Conservation (phyloP, 2,329 filamentous ascomycete genomes). For the Bretziella fagacearum region DNA sequence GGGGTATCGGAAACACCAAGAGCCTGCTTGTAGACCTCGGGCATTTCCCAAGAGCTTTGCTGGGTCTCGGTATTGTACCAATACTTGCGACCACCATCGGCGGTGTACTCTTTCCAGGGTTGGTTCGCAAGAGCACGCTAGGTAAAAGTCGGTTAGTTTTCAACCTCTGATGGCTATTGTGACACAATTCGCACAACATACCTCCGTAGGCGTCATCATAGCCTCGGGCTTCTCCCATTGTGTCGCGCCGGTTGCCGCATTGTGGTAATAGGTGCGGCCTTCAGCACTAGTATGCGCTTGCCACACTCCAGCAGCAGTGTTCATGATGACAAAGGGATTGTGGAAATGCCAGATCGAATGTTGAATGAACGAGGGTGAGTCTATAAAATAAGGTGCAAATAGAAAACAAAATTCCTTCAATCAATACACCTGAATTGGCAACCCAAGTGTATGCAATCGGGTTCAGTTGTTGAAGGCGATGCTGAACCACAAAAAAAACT, state of each 20-base stretch:
- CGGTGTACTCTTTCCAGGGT: conserved; percentile 85
- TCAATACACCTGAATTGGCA: no score
- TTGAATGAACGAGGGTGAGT: background rate
- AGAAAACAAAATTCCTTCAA: no score
- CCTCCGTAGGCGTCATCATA: conserved; percentile 69
- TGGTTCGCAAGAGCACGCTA: conserved; percentile 67
- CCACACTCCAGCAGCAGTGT: conserved; percentile 34
- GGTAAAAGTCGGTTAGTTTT: conserved; percentile 4
- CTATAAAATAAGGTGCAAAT: no score
- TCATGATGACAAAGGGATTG: conserved; percentile 5
- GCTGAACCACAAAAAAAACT: background rate
- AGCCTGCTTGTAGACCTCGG: conserved; percentile 61
- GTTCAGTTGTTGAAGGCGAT: background rate
- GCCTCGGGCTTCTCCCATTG: conserved; percentile 92
- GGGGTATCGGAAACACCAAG: conserved; percentile 34
- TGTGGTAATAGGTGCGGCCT: conserved; percentile 83
- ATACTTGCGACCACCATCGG: conserved; percentile 75
- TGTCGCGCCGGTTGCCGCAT: conserved; percentile 66
- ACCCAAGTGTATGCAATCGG: background rate
- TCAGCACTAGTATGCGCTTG: conserved; percentile 67
- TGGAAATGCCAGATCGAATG: background rate
- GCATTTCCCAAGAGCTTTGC: conserved; percentile 89
- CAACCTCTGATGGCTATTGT: background rate
- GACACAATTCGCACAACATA: conserved; percentile 23
- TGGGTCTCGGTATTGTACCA: conserved; percentile 91